Base-by-base conservation (phyloP, 1,284 basidiomycete genomes). In the Microbotryum violaceum region DNA sequence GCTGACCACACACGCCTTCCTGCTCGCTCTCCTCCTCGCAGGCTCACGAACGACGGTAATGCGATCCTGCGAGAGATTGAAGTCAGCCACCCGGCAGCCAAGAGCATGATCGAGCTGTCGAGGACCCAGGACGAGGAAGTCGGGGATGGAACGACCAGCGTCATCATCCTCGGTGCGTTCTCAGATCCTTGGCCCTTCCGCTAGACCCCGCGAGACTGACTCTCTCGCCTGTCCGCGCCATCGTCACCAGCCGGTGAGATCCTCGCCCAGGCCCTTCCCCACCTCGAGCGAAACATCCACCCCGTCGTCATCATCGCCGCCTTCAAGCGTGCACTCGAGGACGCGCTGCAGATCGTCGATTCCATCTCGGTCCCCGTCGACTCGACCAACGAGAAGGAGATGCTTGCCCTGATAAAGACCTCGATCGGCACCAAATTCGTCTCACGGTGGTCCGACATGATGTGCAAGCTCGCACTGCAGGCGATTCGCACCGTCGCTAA, bases 381-480 rank as follows among this genome's bases (percentile, higher is more conserved):
- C 78, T 85, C 87, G 21, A 82, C 82, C 50, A 85, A 88, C 72
- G 93, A 98, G 70, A 81, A 83, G 29, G 87, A 93, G 71, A 98
- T 98, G 94, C 85, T 97, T 48, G 83, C 89, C 5, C 83, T 98
- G 72, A 97, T 98, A 82, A 97, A 97, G 79, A 96, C 91, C 0
- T 94, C 91, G 54, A 97, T 98, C 77, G 94, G 94, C n/a, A 98
- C 96, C 61, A 98, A 98, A 77, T 97, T 98, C 73, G 91, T 93
- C 70, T 86, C 85, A 47, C 84, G 94, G 54, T 98, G 94, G 94
- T 89, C 89, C 1, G 91, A 96, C 72, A 85, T 97, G 67, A 98
- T 98, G 94, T 98, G 94, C 79, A 83, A 81, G 66, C 86, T 98
- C 56, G 96, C 96, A 0, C 81, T 98, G 37, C 83, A 94, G 68